Evolutionary conservation across 2,329 filamentous ascomycete species (phyloP), one percentile per base, ranked within the genome.

Genomic region (Didymella glomerata): DNA sequence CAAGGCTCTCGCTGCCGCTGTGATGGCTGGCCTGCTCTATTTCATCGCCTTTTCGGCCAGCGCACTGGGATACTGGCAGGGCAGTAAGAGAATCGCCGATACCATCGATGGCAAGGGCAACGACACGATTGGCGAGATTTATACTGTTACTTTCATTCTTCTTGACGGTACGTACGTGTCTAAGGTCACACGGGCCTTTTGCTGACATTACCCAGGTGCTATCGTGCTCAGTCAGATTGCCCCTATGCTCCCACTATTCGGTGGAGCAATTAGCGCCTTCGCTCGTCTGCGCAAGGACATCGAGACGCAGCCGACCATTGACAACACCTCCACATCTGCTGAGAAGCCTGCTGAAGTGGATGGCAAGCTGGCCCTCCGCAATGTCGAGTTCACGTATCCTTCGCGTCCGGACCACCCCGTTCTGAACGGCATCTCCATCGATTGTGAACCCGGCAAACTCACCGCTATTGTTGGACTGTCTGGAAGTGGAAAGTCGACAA

Each of bases 11-110:
- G 80, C 83, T 0, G 80, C 84, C 25, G 88, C 84, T 4, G 72
- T 85, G 0, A 86, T 89, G 68, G 81, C 85, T 8, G 87, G 87
- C 10, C 72, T 84, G 16, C 76, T 90, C 7, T 90, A 89, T 70
- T 90, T 90, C 62, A 85, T 90, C 63, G 86, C 87, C 4, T 90
- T 88, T 63, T 83, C 86, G 2, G 86, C 86, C 7, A 90, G 90
- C 69, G 86, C 86, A 1, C 78, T 90, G 14, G 86, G 88, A 0
- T 90, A 89, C 68, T 90, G 87, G 86, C 84, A 89, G 70, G 88
- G 88, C 47, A 87, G 85, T 62, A 80, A 78, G 34, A 82, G 82
- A 50, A 82, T 88, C 41, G 82, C 81, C 11, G 76, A 78, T 13
- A 78, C 81, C 4, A 69, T 79, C 0, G 71, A 73, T 42, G 71